These are phyloP conservation scores for Daucus carota DNA, from an alignment of 129 eudicot species.

Conservation along the genomic window DNA sequence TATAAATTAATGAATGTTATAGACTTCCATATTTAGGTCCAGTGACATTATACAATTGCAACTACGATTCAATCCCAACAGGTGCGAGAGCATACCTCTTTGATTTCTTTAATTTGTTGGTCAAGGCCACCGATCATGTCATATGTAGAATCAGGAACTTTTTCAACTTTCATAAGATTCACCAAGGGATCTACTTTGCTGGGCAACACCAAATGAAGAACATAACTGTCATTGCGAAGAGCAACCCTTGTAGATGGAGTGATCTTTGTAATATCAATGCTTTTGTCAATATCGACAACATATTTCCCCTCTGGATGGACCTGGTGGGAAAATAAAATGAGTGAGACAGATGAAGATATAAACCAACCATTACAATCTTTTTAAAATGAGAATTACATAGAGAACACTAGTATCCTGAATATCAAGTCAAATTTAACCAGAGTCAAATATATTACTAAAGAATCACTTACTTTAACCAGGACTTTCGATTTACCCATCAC, in stretches of 20 bases:
- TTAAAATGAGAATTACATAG: not conserved
- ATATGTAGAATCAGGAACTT: constrained; percentile 90
- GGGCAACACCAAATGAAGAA: constrained; percentile 78
- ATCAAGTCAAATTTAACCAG: not conserved
- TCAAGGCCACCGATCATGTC: constrained; percentile 97
- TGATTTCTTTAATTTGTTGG: constrained; percentile 90
- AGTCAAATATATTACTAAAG: not conserved
- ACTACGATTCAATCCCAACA: constrained; percentile 3
- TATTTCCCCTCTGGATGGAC: constrained; percentile 90
- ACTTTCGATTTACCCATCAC: constrained; percentile 94
- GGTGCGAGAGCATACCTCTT: constrained; percentile 46
- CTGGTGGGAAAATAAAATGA: constrained; percentile 22
- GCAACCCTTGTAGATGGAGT: constrained; percentile 95
- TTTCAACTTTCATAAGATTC: constrained; percentile 91
- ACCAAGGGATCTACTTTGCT: constrained; percentile 92
- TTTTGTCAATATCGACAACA: constrained; percentile 83
- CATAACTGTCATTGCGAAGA: constrained; percentile 81
- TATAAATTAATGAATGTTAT: not conserved
- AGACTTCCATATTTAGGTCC: not conserved
- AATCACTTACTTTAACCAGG: constrained; percentile 61
- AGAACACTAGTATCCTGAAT: not conserved
- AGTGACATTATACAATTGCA: not conserved
- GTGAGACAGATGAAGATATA: not conserved
- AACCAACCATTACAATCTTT: not conserved
- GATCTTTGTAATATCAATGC: constrained; percentile 71